Conservation (phyloP, 2,329 filamentous ascomycete species). For the Cytospora piceicola region DNA sequence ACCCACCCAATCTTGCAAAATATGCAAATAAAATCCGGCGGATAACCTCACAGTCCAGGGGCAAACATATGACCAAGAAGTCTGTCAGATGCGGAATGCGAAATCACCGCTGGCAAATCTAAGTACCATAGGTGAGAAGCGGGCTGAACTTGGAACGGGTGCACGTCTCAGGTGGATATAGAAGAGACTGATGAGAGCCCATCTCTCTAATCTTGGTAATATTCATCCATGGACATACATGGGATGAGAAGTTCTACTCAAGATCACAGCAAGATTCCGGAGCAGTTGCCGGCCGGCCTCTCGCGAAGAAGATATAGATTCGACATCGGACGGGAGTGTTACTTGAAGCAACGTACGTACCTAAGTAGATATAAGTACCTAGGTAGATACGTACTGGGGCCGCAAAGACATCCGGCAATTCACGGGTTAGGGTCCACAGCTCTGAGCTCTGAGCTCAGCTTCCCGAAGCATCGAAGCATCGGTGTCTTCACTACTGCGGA, state of each 20-base stretch:
- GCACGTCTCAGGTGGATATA: not conserved
- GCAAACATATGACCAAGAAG: not conserved
- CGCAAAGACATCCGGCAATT: conserved; percentile 1
- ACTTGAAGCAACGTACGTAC: no score
- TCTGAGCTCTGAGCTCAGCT: not conserved
- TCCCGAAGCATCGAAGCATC: not conserved
- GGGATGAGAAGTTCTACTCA: not conserved
- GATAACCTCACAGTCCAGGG: not conserved
- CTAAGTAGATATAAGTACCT: no score
- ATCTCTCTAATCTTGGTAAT: not conserved
- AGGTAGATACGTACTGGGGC: not conserved
- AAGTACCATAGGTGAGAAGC: not conserved
- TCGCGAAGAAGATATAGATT: not conserved
- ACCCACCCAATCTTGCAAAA: not conserved
- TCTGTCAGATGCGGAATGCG: not conserved
- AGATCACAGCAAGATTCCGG: not conserved
- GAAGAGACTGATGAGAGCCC: not conserved
- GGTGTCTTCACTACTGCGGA: not conserved
- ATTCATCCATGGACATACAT: not conserved
- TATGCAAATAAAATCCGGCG: not conserved
- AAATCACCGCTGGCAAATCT: not conserved
- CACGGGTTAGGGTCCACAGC: conserved; percentile 2
- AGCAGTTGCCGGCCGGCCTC: conserved; percentile 11
- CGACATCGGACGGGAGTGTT: not conserved
- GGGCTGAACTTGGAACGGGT: not conserved